Conservation (phyloP, 1,284 basidiomycete genomes). For the Apiotrichum laibachii region DNA sequence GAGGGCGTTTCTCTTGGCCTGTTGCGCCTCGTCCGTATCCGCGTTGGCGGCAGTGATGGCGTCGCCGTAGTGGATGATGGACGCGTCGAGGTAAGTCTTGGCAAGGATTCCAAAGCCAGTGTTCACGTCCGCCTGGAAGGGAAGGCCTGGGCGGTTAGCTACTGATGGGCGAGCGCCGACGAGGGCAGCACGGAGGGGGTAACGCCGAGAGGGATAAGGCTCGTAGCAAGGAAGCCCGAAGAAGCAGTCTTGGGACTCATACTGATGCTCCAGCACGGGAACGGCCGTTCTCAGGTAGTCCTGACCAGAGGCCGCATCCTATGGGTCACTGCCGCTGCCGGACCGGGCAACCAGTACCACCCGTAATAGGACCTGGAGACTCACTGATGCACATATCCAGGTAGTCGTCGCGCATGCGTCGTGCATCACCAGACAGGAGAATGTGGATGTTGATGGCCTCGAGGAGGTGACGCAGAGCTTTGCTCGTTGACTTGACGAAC, state of each 20-base stretch:
- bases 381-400: slow-evolving; percentile 76
- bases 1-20: slow-evolving; percentile 81
- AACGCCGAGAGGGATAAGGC: too few species aligned
- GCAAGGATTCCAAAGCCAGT: slow-evolving; percentile 96
- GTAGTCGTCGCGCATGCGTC: slow-evolving; percentile 81
- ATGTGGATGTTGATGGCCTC: slow-evolving; percentile 91
- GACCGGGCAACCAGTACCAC: slow-evolving; percentile 10
- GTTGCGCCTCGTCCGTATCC: slow-evolving; percentile 70
- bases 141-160: slow-evolving; percentile 54
- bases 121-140: slow-evolving; percentile 94
- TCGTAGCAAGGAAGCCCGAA: too few species aligned
- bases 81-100: slow-evolving; percentile 90
- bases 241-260: too few species aligned
- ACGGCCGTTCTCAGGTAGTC: too few species aligned
- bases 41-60: slow-evolving; percentile 57
- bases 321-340: too few species aligned
- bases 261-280: too few species aligned
- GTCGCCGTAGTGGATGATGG: slow-evolving; percentile 76
- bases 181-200: too few species aligned
- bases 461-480: slow-evolving; percentile 81
- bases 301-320: too few species aligned
- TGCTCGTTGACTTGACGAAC: slow-evolving; percentile 84
- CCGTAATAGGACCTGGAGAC: slow-evolving; percentile 1
- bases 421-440: slow-evolving; percentile 82
- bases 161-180: too few species aligned